These are phyloP conservation scores for Phytophthora ramorum DNA, from an alignment of 352 stramenopile genomes.

Conservation along the genomic window DNA sequence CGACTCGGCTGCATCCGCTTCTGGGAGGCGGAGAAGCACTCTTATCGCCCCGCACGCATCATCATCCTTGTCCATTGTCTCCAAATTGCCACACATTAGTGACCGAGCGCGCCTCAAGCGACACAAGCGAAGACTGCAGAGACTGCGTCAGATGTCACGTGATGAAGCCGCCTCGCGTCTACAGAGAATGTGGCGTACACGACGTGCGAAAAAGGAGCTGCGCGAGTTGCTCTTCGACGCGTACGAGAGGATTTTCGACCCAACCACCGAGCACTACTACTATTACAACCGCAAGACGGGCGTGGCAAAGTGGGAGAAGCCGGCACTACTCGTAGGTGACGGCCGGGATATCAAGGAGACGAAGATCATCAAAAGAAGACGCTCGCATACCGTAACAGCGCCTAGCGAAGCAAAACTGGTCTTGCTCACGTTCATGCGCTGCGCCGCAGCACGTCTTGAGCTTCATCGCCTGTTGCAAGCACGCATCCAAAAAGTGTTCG, in stretches of 20 bases:
- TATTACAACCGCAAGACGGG: conserved; percentile 84
- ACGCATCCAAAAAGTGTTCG: conserved; percentile 78
- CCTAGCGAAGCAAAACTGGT: conserved; percentile 47
- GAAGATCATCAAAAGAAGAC: conserved; percentile 46
- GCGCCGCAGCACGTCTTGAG: conserved; percentile 52
- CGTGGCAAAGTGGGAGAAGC: conserved; percentile 70
- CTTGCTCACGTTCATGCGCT: conserved; percentile 52
- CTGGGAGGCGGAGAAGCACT: conserved; percentile 25
- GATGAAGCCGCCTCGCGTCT: conserved; percentile 63
- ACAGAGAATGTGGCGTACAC: conserved; percentile 58
- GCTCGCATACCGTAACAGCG: conserved; percentile 57
- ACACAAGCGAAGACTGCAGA: conserved; percentile 69
- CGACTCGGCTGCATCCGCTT: conserved; percentile 13
- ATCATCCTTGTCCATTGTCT: conserved; percentile 3
- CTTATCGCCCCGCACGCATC: conserved; percentile 15
- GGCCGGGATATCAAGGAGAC: conserved; percentile 51
- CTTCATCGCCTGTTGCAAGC: conserved; percentile 48
- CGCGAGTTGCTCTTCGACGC: conserved; percentile 49
- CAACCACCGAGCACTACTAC: conserved; percentile 65
- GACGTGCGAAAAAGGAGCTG: conserved; percentile 47
- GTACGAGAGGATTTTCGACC: conserved; percentile 84
- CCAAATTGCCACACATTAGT: conserved; percentile 43
- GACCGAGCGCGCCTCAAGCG: conserved; percentile 65
- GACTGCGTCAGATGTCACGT: conserved; percentile 58
- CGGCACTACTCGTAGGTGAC: conserved; percentile 44